Percentiles rank a stretch among this genome's conserved stretches.
Evolutionary conservation across 306 rosid species (phyloP).

Genomic region (Trichosanthes cucumerina): DNA sequence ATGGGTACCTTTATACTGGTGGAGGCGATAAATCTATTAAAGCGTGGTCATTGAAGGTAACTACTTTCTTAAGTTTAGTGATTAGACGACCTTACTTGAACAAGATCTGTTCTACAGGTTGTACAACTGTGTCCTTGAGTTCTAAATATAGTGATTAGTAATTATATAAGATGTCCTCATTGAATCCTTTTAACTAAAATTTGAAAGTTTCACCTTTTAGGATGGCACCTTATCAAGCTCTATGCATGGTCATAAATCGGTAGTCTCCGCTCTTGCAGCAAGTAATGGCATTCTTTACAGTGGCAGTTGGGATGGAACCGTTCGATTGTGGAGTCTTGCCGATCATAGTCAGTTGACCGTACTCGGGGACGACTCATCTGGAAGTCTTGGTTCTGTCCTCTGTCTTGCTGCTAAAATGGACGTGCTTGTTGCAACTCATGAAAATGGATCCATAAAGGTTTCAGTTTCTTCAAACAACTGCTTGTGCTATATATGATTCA

Average conservation of each 20-base stretch:
- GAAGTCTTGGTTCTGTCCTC: conserved; percentile 45
- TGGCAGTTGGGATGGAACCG: conserved; percentile 97
- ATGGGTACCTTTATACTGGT: conserved; percentile 56
- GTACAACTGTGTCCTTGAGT: too few species aligned
- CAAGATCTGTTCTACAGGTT: too few species aligned
- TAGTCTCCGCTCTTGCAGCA: conserved; percentile 64
- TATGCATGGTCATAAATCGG: conserved; percentile 78
- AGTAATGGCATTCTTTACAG: conserved; percentile 76
- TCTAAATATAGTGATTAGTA: not conserved
- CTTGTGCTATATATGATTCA: conserved; percentile 8
- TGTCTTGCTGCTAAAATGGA: conserved; percentile 42
- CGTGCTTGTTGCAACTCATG: conserved; percentile 66
- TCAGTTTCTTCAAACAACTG: conserved; percentile 17
- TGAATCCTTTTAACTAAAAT: not conserved
- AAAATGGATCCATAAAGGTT: conserved; percentile 79
- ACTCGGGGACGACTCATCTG: conserved; percentile 53
- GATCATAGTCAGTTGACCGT: conserved; percentile 74
- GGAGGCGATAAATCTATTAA: conserved; percentile 84
- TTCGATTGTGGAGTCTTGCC: conserved; percentile 79
- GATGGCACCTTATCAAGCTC: conserved; percentile 57
- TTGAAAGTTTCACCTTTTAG: conserved; percentile 22
- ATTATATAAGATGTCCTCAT: not conserved
- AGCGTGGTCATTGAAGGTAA: conserved; percentile 74
- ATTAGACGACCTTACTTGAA: not conserved
- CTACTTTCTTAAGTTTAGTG: not conserved